A percentile compares a stretch with the other conserved stretches of the same genome.
These are phyloP conservation scores for Pseudogymnoascus destructans DNA, from an alignment of 2,329 filamentous ascomycete species.

Conservation along the genomic window DNA sequence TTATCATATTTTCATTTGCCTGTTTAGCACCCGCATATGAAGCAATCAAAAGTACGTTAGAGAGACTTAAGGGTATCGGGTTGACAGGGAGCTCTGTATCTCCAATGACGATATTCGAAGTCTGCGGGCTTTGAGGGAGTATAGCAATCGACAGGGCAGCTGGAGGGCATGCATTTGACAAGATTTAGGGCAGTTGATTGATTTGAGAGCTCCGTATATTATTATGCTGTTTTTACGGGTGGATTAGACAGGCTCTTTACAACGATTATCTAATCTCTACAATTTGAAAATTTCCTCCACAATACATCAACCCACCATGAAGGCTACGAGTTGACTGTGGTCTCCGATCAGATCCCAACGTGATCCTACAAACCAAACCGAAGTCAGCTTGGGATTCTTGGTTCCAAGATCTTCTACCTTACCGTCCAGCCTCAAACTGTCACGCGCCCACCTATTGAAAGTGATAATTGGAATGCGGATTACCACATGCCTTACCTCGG, in stretches of 20 bases:
- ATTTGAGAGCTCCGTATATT: background rate
- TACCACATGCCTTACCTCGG: background rate
- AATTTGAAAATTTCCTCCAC: background rate
- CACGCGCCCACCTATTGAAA: background rate
- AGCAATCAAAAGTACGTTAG: conserved; percentile 29
- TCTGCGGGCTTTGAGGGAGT: conserved; percentile 10
- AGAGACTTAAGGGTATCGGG: conserved; percentile 28
- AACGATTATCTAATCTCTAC: background rate
- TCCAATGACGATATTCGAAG: conserved; percentile 9
- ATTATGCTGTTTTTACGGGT: background rate
- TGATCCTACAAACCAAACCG: background rate
- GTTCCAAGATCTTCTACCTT: background rate
- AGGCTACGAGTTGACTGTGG: background rate
- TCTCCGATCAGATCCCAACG: background rate
- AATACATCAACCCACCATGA: background rate
- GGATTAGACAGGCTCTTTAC: background rate
- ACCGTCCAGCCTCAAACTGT: background rate
- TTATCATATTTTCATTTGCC: conserved; percentile 44
- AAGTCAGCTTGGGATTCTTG: background rate
- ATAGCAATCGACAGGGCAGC: conserved; percentile 11
- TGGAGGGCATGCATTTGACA: conserved; percentile 9
- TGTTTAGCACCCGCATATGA: conserved; percentile 34
- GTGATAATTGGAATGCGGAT: background rate
- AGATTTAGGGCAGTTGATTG: background rate
- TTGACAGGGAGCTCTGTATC: conserved; percentile 18